Conservation (phyloP, 1,284 basidiomycete species). For the Heterobasidion annosum region DNA sequence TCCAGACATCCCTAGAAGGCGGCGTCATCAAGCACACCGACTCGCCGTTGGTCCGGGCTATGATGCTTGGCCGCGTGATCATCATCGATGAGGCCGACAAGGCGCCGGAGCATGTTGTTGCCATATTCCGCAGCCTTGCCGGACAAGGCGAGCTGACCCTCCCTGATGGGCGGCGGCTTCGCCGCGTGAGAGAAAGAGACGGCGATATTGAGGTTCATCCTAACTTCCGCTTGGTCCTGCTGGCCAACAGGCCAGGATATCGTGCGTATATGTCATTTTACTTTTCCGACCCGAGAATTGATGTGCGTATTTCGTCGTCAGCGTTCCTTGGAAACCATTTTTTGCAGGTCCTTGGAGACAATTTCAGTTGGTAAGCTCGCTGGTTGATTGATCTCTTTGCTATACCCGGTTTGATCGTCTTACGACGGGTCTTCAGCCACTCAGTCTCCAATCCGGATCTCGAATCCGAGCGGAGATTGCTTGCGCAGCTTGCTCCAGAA, state of each 20-base stretch:
- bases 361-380: constrained; percentile 36
- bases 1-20: constrained; percentile 47
- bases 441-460: constrained; percentile 58
- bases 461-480: constrained; percentile 46
- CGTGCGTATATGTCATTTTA: constrained; percentile 34
- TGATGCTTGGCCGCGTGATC: constrained; percentile 48
- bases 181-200: constrained; percentile 33
- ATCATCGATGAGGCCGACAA: constrained; percentile 66
- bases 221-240: constrained; percentile 51
- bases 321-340: constrained; percentile 68
- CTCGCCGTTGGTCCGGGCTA: constrained; percentile 56
- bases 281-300: neutral
- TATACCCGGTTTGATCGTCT: neutral
- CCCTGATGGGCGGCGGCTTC: constrained; percentile 50
- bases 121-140: constrained; percentile 57
- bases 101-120: constrained; percentile 62
- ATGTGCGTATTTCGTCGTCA: constrained; percentile 14
- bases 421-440: constrained; percentile 25
- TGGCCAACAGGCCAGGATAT: constrained; percentile 66
- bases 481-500: constrained; percentile 53
- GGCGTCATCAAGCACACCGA: constrained; percentile 52
- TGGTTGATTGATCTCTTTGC: neutral
- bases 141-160: constrained; percentile 54
- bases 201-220: constrained; percentile 52
- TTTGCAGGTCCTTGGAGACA: constrained; percentile 59